These are phyloP conservation scores for Fusarium azukiicola DNA, from an alignment of 2,329 filamentous ascomycete species.

Conservation along the genomic window DNA sequence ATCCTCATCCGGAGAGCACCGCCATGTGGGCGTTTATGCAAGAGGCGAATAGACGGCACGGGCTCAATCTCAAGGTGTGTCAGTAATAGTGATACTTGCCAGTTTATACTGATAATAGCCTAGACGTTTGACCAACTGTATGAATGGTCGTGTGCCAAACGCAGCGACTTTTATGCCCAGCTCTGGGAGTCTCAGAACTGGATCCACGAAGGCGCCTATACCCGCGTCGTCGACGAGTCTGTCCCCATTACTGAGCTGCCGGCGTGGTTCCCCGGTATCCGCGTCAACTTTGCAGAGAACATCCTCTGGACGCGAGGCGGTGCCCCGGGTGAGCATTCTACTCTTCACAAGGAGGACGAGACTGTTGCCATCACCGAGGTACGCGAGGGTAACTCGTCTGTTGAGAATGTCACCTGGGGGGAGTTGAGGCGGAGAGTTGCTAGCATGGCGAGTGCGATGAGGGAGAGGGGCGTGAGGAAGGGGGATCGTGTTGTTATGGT, in stretches of 20 bases:
- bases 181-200: constrained; percentile 80
- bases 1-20: constrained; percentile 80
- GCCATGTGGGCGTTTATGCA: constrained; percentile 85
- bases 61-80: constrained; percentile 77
- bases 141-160: constrained; percentile 82
- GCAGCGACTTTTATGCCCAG: constrained; percentile 83
- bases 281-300: constrained; percentile 91
- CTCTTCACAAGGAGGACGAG: constrained; percentile 83
- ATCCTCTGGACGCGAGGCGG: constrained; percentile 80
- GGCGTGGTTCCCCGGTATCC: constrained; percentile 87
- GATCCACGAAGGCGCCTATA: constrained; percentile 81
- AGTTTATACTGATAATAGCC: neutral
- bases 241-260: constrained; percentile 86
- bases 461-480: constrained; percentile 81
- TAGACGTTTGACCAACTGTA: constrained; percentile 86
- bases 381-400: constrained; percentile 81
- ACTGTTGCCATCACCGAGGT: constrained; percentile 87
- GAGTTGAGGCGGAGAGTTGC: constrained; percentile 81
- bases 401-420: constrained; percentile 82
- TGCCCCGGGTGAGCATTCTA: constrained; percentile 71
- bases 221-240: constrained; percentile 83
- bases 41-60: constrained; percentile 78
- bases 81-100: too few species aligned
- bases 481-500: constrained; percentile 90
- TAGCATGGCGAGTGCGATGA: constrained; percentile 82